Percentiles rank a stretch among this genome's conserved stretches.
Conservation (phyloP, 1,284 basidiomycete genomes). For the Fomitopsis pinicola region DNA sequence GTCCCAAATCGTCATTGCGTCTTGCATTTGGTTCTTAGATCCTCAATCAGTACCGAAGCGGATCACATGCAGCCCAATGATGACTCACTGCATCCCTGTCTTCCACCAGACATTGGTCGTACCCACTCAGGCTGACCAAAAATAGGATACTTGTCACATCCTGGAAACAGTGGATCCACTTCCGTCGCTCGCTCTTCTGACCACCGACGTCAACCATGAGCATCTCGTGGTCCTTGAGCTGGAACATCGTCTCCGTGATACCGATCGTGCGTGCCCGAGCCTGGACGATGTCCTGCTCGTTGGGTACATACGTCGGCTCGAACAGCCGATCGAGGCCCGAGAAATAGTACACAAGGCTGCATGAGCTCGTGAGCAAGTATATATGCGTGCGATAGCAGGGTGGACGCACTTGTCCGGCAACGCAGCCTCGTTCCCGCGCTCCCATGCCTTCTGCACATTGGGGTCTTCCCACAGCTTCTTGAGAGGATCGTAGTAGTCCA, state of each 20-base stretch:
- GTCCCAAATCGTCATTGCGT: conserved; percentile 93
- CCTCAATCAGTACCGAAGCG: neutral
- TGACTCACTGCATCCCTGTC: conserved; percentile 81
- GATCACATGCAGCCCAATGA: neutral
- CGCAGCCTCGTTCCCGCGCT: conserved; percentile 80
- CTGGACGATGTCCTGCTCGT: conserved; percentile 82
- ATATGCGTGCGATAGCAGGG: conserved; percentile 1
- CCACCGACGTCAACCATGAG: conserved; percentile 91
- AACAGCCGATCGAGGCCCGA: conserved; percentile 79
- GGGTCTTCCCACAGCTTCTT: conserved; percentile 75
- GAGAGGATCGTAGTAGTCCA: conserved; percentile 60
- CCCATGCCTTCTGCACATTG: conserved; percentile 70
- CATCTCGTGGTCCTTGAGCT: conserved; percentile 69
- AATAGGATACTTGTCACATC: conserved; percentile 87
- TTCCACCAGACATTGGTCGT: conserved; percentile 91
- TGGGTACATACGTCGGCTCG: conserved; percentile 64
- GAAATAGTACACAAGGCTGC: conserved; percentile 72
- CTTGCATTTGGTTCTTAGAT: conserved; percentile 89
- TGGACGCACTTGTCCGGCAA: conserved; percentile 80
- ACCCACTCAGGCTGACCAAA: conserved; percentile 82
- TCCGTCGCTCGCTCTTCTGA: conserved; percentile 85
- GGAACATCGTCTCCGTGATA: conserved; percentile 91
- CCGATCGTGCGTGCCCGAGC: conserved; percentile 87
- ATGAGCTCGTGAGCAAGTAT: conserved; percentile 5
- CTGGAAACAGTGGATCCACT: conserved; percentile 87